Evolutionary conservation across 1,139 yeast genomes (phyloP).

Genomic region (Groenewaldozyma auringiensis): DNA sequence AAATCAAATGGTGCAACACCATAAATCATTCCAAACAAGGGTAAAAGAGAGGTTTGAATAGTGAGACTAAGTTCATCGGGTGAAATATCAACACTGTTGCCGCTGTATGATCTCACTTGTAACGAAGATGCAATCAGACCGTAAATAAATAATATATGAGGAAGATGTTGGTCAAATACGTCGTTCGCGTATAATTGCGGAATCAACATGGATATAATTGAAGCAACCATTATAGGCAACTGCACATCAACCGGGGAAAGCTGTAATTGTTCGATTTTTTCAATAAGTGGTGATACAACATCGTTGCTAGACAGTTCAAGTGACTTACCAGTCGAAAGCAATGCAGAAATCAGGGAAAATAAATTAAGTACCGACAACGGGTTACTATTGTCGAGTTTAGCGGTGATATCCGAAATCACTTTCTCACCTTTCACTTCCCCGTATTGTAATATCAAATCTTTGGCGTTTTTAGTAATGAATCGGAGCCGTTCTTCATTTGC

Average conservation of each 20-base stretch:
- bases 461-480: constrained; percentile 41
- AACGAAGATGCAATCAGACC: constrained; percentile 17
- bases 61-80: constrained; percentile 8
- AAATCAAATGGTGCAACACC: constrained; percentile 56
- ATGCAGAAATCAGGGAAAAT: constrained; percentile 32
- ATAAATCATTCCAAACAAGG: constrained; percentile 43
- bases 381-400: constrained; percentile 32
- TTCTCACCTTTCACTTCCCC: constrained; percentile 23
- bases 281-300: not conserved
- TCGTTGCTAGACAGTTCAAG: no score
- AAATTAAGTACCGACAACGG: constrained; percentile 30
- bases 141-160: constrained; percentile 42
- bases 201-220: not conserved
- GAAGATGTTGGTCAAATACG: constrained; percentile 24
- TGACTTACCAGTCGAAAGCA: constrained; percentile 19
- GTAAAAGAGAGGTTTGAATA: constrained; percentile 21
- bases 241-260: not conserved
- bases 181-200: not conserved
- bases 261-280: not conserved
- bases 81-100: constrained; percentile 9
- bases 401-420: not conserved
- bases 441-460: constrained; percentile 36
- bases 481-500: constrained; percentile 41
- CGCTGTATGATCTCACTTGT: not conserved
- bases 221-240: not conserved